A percentile compares a stretch with the other conserved stretches of the same genome.
Evolutionary conservation across 768 basidiomycete species (phyloP).

Genomic region (Phaffia australis): DNA sequence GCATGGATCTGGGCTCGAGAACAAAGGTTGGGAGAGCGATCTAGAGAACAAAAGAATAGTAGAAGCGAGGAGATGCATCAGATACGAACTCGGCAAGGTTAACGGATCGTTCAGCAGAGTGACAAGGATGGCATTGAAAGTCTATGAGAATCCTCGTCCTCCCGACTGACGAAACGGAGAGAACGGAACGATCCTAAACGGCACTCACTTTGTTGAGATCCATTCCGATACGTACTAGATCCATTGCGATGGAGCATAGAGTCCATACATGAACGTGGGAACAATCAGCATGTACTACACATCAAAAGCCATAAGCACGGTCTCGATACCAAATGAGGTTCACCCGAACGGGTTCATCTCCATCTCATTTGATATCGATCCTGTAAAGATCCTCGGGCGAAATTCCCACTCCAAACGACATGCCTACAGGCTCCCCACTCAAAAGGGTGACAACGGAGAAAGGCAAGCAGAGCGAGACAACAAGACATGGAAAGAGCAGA

Average conservation of each 20-base stretch:
- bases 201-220: constrained; percentile 70
- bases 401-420: background rate
- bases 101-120: constrained; percentile 8
- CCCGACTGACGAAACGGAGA: background rate
- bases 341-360: too few species aligned
- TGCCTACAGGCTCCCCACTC: constrained; percentile 29
- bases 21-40: constrained; percentile 52
- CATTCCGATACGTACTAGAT: constrained; percentile 68
- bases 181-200: background rate
- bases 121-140: constrained; percentile 36
- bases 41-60: constrained; percentile 37
- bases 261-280: background rate
- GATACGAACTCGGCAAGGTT: background rate
- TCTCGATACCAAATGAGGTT: too few species aligned
- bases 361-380: background rate
- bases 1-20: constrained; percentile 90
- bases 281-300: too few species aligned
- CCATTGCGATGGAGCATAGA: too few species aligned
- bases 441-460: background rate
- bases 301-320: too few species aligned
- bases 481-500: background rate
- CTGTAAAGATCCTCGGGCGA: constrained; percentile 33
- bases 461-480: background rate
- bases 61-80: constrained; percentile 34
- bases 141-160: constrained; percentile 52